phyloP scores from a whole-genome alignment of 148 eudicot species.

The Chenopodium suecicum region DNA sequence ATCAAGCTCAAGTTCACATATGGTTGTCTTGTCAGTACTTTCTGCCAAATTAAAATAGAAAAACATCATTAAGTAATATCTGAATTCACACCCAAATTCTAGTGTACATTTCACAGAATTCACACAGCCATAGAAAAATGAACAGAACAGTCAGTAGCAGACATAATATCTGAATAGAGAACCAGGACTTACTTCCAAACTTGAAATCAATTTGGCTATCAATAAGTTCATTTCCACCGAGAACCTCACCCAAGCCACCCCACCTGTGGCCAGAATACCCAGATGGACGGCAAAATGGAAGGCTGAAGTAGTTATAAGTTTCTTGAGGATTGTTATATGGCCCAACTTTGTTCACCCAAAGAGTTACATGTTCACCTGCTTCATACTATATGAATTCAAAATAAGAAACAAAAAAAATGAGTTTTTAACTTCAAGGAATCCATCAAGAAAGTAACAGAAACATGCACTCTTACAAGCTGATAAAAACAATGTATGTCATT shows the following conservation, averaged over 20 bases:
- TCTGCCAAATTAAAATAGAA: conserved; percentile 47
- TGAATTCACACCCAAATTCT: too few species aligned
- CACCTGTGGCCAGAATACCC: conserved; percentile 79
- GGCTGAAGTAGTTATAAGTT: conserved; percentile 90
- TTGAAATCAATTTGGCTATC: conserved; percentile 84
- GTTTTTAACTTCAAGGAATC: not conserved
- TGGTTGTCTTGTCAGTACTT: conserved; percentile 59
- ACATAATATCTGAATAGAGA: conserved; percentile 3
- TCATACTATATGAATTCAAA: conserved; percentile 54
- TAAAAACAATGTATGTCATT: not conserved
- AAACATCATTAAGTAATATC: not conserved
- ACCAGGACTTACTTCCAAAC: conserved; percentile 59
- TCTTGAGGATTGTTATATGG: conserved; percentile 98
- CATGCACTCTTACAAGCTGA: not conserved
- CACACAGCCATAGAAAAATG: not conserved
- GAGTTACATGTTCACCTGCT: conserved; percentile 64
- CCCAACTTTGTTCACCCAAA: conserved; percentile 98
- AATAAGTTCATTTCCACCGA: conserved; percentile 96
- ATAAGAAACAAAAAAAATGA: conserved; percentile 1
- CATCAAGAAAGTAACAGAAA: not conserved
- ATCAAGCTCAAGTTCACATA: conserved; percentile 79
- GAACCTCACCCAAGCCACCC: conserved; percentile 98
- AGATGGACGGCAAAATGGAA: conserved; percentile 77
- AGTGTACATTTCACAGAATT: not conserved
- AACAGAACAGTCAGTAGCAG: not conserved